Conservation (phyloP, 805 yeast species). For the Candida mattraensis region DNA sequence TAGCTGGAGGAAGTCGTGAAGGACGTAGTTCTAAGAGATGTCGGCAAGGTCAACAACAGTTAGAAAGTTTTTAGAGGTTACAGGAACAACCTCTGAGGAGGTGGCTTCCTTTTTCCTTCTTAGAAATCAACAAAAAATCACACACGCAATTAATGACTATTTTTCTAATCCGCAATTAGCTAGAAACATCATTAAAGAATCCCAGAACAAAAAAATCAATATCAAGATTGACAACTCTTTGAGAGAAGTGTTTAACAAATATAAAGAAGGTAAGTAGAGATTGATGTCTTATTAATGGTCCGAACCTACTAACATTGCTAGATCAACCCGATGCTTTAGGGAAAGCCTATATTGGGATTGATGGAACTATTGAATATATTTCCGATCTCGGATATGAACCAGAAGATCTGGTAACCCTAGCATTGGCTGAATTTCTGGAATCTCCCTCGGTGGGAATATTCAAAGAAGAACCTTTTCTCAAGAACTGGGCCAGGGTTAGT, state of each 20-base stretch:
- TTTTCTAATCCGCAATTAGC: conserved; percentile 22
- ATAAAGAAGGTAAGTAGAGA: conserved; percentile 26
- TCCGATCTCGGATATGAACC: conserved; percentile 67
- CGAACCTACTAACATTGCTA: conserved; percentile 3
- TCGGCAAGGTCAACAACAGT: conserved; percentile 18
- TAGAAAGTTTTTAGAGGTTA: conserved; percentile 40
- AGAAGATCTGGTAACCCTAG: conserved; percentile 71
- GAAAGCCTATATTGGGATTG: conserved; percentile 55
- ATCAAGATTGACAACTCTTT: no score
- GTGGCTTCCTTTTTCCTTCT: conserved; percentile 40
- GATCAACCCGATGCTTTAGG: conserved; percentile 26
- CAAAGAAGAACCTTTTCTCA: conserved; percentile 46
- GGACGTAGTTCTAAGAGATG: no score
- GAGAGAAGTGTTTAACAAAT: conserved; percentile 35
- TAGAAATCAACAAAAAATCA: conserved; percentile 21
- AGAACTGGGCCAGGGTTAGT: conserved; percentile 51
- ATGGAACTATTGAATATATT: conserved; percentile 72
- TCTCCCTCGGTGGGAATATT: conserved; percentile 70
- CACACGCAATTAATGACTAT: conserved; percentile 27
- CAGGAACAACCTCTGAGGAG: conserved; percentile 36
- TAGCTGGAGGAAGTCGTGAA: no score
- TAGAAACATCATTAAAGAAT: conserved; percentile 7
- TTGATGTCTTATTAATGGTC: neutral
- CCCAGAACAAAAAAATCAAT: conserved; percentile 4
- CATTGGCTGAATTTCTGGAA: conserved; percentile 66